phyloP scores from a whole-genome alignment of 352 stramenopile genomes.

The Pythium rishiriense region DNA sequence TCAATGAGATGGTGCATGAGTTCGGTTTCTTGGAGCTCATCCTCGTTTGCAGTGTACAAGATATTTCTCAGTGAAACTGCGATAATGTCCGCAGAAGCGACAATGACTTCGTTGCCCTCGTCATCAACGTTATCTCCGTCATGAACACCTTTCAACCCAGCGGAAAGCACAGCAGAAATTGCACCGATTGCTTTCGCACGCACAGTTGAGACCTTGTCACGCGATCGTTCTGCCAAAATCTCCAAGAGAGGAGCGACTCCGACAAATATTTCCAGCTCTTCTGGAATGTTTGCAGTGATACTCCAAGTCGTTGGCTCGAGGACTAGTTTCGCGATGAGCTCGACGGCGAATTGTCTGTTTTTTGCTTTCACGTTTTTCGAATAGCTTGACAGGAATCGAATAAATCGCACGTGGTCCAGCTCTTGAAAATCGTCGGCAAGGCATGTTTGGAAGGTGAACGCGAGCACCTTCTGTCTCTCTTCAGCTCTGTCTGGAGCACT shows the following conservation, averaged over 20 bases:
- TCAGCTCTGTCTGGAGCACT: conserved; percentile 69
- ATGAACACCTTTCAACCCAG: conserved; percentile 38
- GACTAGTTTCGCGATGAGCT: conserved; percentile 67
- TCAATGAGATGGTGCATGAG: conserved; percentile 68
- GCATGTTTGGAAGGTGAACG: conserved; percentile 45
- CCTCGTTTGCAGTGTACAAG: conserved; percentile 37
- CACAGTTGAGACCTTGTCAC: conserved; percentile 79
- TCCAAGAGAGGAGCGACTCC: conserved; percentile 62
- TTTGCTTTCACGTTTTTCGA: conserved; percentile 72
- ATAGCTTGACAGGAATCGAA: conserved; percentile 75
- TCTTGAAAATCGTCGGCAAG: conserved; percentile 44
- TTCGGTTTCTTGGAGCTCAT: conserved; percentile 48
- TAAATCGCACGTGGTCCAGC: conserved; percentile 58
- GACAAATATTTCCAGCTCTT: conserved; percentile 39
- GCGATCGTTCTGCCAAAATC: conserved; percentile 68
- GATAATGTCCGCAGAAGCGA: conserved; percentile 37
- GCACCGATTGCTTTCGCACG: conserved; percentile 80
- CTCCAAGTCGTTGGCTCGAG: conserved; percentile 60
- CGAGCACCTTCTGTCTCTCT: conserved; percentile 66
- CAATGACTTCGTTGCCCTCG: background rate
- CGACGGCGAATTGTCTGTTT: conserved; percentile 80
- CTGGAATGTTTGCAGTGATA: conserved; percentile 20
- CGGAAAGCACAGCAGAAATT: conserved; percentile 61
- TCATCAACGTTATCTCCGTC: conserved; percentile 13
- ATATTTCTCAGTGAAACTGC: conserved; percentile 48